Conservation (phyloP, 805 yeast genomes). For the Zygotorulaspora danielsina region DNA sequence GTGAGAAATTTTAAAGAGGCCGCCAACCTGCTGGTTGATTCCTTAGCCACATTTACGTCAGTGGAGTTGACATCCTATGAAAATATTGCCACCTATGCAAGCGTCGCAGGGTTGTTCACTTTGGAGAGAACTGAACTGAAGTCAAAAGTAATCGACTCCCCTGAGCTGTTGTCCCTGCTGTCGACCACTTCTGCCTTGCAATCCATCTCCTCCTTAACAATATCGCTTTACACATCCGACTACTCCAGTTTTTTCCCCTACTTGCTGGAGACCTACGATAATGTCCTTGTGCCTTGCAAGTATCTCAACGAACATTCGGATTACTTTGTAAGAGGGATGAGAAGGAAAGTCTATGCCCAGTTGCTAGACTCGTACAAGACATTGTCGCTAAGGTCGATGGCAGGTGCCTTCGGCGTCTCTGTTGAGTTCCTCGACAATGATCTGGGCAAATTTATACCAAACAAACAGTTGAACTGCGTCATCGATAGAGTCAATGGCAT, state of each 20-base stretch:
- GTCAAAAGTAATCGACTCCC: slow-evolving; percentile 81
- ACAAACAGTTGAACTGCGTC: slow-evolving; percentile 89
- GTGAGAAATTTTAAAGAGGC: slow-evolving; percentile 85
- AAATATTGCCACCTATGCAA: slow-evolving; percentile 82
- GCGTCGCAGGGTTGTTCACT: slow-evolving; percentile 80
- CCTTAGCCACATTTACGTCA: slow-evolving; percentile 92
- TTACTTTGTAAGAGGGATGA: slow-evolving; percentile 84
- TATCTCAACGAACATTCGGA: slow-evolving; percentile 75
- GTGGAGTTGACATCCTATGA: slow-evolving; percentile 86
- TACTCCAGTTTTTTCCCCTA: slow-evolving; percentile 74
- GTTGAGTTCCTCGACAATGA: slow-evolving; percentile 84
- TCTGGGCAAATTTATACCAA: slow-evolving; percentile 85
- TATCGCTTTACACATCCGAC: slow-evolving; percentile 84
- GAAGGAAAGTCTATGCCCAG: slow-evolving; percentile 93
- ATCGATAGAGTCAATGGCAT: slow-evolving; percentile 94
- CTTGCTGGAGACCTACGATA: slow-evolving; percentile 71
- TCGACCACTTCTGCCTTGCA: slow-evolving; percentile 67
- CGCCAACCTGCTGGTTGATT: slow-evolving; percentile 77
- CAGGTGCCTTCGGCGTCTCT: slow-evolving; percentile 85
- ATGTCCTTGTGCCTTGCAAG: slow-evolving; percentile 57
- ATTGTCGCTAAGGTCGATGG: slow-evolving; percentile 86
- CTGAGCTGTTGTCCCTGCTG: slow-evolving; percentile 80
- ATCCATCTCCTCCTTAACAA: slow-evolving; percentile 78
- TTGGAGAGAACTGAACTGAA: slow-evolving; percentile 82
- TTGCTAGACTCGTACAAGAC: slow-evolving; percentile 91